phyloP scores from a whole-genome alignment of 1,139 yeast species.

The Eremothecium cymbalariae region DNA sequence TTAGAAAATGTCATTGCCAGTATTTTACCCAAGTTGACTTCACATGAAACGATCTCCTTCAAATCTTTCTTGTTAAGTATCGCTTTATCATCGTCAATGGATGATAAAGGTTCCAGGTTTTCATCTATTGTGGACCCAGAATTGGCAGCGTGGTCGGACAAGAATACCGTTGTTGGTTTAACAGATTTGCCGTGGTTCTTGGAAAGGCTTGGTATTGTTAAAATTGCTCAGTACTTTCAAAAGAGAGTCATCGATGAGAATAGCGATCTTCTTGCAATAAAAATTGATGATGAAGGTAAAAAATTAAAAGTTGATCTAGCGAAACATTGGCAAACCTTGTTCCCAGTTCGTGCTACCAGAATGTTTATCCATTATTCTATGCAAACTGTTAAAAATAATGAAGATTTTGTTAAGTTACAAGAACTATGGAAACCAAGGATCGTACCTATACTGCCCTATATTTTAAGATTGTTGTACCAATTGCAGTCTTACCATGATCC shows the following conservation, averaged over 20 bases:
- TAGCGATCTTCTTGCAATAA: constrained; percentile 65
- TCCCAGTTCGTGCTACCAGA: constrained; percentile 93
- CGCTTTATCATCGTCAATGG: constrained; percentile 74
- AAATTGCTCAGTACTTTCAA: constrained; percentile 84
- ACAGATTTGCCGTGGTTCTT: constrained; percentile 92
- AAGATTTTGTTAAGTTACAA: constrained; percentile 64
- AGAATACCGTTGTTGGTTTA: constrained; percentile 81
- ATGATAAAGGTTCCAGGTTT: constrained; percentile 64
- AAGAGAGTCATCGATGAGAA: constrained; percentile 70
- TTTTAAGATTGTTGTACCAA: constrained; percentile 76
- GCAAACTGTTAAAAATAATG: constrained; percentile 74
- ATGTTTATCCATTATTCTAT: constrained; percentile 91
- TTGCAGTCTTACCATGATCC: constrained; percentile 94
- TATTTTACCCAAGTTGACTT: constrained; percentile 67
- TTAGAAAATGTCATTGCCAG: constrained; percentile 73
- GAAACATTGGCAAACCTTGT: constrained; percentile 87
- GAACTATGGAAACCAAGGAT: constrained; percentile 89
- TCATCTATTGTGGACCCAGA: constrained; percentile 89
- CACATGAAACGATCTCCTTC: constrained; percentile 89
- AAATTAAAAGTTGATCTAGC: constrained; percentile 65
- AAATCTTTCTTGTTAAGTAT: constrained; percentile 86
- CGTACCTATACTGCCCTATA: constrained; percentile 84
- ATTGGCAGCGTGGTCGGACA: constrained; percentile 85
- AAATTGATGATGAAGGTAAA: constrained; percentile 89
- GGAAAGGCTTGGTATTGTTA: constrained; percentile 93